Conservation (phyloP, 495 filamentous ascomycete genomes). For the Podospora australis region DNA sequence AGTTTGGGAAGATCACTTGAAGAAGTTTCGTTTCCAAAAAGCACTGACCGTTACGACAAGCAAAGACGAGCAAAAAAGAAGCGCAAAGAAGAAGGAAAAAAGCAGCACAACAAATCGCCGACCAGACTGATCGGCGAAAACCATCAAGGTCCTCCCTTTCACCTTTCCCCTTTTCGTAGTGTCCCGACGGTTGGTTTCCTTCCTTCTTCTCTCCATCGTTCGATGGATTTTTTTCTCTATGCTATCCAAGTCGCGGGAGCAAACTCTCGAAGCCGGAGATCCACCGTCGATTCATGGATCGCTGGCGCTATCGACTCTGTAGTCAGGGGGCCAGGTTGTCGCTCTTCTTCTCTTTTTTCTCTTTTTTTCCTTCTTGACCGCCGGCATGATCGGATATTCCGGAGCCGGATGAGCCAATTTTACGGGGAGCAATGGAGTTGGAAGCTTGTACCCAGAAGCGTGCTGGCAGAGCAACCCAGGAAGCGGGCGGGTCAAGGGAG, state of each 20-base stretch:
- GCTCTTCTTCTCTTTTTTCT: neutral
- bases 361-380: slow-evolving; percentile 11
- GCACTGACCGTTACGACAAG: no score
- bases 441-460: neutral
- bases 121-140: neutral
- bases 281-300: slow-evolving; percentile 14
- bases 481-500: no score
- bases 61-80: neutral
- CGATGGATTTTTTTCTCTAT: neutral
- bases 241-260: slow-evolving; percentile 1
- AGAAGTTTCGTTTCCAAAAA: no score
- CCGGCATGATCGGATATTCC: slow-evolving; percentile 7
- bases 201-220: no score
- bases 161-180: no score
- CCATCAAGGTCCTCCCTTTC: slow-evolving; percentile 1
- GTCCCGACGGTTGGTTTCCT: no score
- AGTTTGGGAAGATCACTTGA: no score
- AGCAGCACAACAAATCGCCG: neutral
- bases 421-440: neutral
- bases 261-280: slow-evolving; percentile 7
- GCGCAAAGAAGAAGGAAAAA: neutral
- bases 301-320: slow-evolving; percentile 10
- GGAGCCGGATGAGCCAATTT: slow-evolving; percentile 1
- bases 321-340: neutral
- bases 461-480: neutral